Evolutionary conservation across 345 rosid species (phyloP).

Genomic region (Pugionium dolabratum): DNA sequence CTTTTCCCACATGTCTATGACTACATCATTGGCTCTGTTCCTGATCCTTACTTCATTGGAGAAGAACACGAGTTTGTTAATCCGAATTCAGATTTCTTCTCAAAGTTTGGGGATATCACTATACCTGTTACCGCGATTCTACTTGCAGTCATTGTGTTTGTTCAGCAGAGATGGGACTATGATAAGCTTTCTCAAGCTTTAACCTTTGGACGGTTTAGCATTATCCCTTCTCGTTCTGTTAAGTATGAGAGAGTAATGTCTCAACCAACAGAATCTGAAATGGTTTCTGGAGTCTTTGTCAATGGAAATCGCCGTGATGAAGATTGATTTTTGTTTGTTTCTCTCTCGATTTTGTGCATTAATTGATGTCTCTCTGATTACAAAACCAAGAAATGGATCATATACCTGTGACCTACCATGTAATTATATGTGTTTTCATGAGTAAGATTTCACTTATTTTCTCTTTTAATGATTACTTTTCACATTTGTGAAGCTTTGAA

Average conservation of each 20-base stretch:
- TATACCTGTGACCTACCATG: constrained; percentile 30
- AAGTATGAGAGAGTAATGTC: constrained; percentile 69
- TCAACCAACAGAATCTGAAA: constrained; percentile 55
- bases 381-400: constrained; percentile 19
- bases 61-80: constrained; percentile 73
- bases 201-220: constrained; percentile 47
- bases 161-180: constrained; percentile 82
- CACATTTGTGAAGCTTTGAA: constrained; percentile 41
- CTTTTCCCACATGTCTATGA: constrained; percentile 83
- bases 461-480: constrained; percentile 40
- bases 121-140: constrained; percentile 65
- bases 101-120: constrained; percentile 70
- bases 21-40: constrained; percentile 53
- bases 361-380: constrained; percentile 15
- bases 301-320: constrained; percentile 49
- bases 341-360: too few species aligned
- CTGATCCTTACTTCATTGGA: constrained; percentile 61
- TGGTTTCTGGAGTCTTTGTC: constrained; percentile 45
- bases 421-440: constrained; percentile 28
- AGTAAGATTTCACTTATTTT: constrained; percentile 15
- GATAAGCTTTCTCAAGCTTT: constrained; percentile 64
- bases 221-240: constrained; percentile 62
- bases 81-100: constrained; percentile 68
- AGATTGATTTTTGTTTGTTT: constrained; percentile 36
- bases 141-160: constrained; percentile 54